Evolutionary conservation across 495 filamentous ascomycete genomes (phyloP).

Genomic region (Penicillium simplicissimum): DNA sequence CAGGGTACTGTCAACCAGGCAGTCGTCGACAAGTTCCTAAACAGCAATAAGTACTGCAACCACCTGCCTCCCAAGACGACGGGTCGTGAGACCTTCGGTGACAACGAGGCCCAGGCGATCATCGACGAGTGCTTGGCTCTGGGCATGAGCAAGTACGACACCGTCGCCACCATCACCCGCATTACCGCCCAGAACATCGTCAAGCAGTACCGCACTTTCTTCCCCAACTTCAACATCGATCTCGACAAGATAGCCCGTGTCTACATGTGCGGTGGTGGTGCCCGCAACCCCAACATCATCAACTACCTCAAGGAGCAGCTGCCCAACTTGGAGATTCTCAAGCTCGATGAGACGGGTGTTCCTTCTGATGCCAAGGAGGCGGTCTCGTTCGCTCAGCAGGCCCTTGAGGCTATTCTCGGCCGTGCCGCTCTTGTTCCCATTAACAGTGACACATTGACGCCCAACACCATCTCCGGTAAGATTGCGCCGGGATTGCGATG

Average conservation of each 20-base stretch:
- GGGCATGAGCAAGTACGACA: slow-evolving; percentile 39
- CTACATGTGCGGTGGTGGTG: slow-evolving; percentile 58
- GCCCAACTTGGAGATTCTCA: slow-evolving; percentile 43
- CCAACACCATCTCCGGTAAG: slow-evolving; percentile 12
- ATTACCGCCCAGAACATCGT: slow-evolving; percentile 54
- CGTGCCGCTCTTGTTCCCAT: slow-evolving; percentile 10
- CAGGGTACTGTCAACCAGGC: slow-evolving; percentile 47
- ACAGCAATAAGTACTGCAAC: slow-evolving; percentile 44
- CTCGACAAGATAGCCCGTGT: slow-evolving; percentile 40
- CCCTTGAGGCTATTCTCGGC: slow-evolving; percentile 36
- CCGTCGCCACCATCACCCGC: slow-evolving; percentile 52
- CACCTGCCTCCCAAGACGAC: slow-evolving; percentile 53
- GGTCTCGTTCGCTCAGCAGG: slow-evolving; percentile 45
- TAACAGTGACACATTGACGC: slow-evolving; percentile 11
- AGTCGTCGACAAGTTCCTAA: slow-evolving; percentile 50
- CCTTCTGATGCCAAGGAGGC: slow-evolving; percentile 53
- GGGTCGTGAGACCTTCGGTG: slow-evolving; percentile 53
- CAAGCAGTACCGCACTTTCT: slow-evolving; percentile 48
- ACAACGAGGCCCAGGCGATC: slow-evolving; percentile 44
- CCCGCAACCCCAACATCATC: slow-evolving; percentile 54
- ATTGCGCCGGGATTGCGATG: slow-evolving; percentile 9
- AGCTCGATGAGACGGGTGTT: slow-evolving; percentile 51
- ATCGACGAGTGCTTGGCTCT: slow-evolving; percentile 39
- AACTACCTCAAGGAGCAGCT: slow-evolving; percentile 45
- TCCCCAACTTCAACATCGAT: slow-evolving; percentile 37